Evolutionary conservation across 73 alveolate species (phyloP), one percentile per base, ranked within the genome.

Genomic region (Durusdinium trenchii): DNA sequence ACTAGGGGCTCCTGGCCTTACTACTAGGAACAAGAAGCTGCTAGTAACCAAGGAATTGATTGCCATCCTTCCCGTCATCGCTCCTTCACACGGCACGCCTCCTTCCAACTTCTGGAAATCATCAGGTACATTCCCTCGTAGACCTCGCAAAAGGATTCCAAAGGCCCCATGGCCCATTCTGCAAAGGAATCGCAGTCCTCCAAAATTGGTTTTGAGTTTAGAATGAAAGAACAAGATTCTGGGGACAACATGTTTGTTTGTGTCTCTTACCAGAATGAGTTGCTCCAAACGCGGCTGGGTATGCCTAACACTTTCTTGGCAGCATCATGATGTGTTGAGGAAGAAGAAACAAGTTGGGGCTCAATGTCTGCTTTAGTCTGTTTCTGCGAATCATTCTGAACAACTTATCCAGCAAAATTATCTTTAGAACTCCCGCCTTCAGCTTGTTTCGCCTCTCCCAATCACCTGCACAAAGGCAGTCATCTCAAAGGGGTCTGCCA

Each of bases 401-500:
- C 64, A 12, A 12, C 64, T 54, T 9, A 20, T 54, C 20, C 28
- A 20, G 64, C 64, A 9, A 54, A 54, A 54, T 54, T 20, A 54
- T 54, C 20, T 54, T 9, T 54, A 54, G n/a, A n/a, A 18, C 23
- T 40, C 23, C 90, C 12, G 99, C 99, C 99, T 99, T 99, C 64
- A 99, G 99, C 99, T 99, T 99, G 99, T 99, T 99, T 90, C 99
- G 99, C 99, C 99, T 99, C 99, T 99, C 99, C 99, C 99, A 99
- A 87, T 99, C 99, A 10, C 99, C 99, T 76, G 99, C 99, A 38
- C 99, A 99, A n/a, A n/a, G n/a, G n/a, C n/a, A n/a, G n/a, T n/a
- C n/a, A n/a, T 26, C 99, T 99, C 61, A 99, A 98, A 35, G 43
- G 93, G 36, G 38, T n/a, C 79, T 91, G 71, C 94, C 99, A 99